Percentiles rank a stretch among this genome's conserved stretches.
These are phyloP conservation scores for Aspergillus nomiae DNA, from an alignment of 2,329 filamentous ascomycete species.

Conservation along the genomic window DNA sequence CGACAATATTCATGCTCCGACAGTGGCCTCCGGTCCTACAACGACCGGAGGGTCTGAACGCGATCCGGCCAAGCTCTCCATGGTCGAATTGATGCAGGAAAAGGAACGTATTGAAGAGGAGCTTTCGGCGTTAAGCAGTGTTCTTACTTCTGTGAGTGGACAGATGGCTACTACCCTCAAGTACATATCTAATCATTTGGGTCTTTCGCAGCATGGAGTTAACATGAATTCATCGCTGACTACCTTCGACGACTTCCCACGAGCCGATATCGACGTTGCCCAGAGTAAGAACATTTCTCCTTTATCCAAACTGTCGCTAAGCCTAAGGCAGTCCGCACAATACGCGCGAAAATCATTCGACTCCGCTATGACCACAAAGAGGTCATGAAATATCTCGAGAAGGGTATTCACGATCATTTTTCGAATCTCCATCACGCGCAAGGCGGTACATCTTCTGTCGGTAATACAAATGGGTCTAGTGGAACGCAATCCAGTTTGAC, in stretches of 20 bases:
- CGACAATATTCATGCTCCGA: conserved; percentile 66
- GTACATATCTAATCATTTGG: conserved; percentile 19
- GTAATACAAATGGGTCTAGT: conserved; percentile 27
- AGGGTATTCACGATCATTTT: conserved; percentile 85
- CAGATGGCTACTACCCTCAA: not conserved
- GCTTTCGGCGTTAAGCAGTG: conserved; percentile 77
- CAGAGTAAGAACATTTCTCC: conserved; percentile 66
- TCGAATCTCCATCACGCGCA: conserved; percentile 65
- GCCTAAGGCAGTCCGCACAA: conserved; percentile 74
- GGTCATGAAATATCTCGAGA: conserved; percentile 81
- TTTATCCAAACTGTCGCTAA: conserved; percentile 15
- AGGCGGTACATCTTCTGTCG: conserved; percentile 34
- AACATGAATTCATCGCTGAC: conserved; percentile 87
- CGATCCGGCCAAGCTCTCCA: conserved; percentile 67
- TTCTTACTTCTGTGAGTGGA: conserved; percentile 78
- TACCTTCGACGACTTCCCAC: conserved; percentile 87
- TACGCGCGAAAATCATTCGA: conserved; percentile 82
- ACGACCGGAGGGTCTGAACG: conserved; percentile 59
- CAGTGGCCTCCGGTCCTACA: conserved; percentile 73
- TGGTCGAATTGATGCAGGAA: conserved; percentile 78
- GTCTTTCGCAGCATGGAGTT: conserved; percentile 73
- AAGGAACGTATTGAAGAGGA: conserved; percentile 86
- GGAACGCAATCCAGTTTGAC: conserved; percentile 23
- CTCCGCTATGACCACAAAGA: conserved; percentile 92
- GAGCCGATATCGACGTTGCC: conserved; percentile 90